Percentiles rank a stretch among this genome's conserved stretches.
Conservation (phyloP, 257 asterid species). For the Nicotiana attenuata region DNA sequence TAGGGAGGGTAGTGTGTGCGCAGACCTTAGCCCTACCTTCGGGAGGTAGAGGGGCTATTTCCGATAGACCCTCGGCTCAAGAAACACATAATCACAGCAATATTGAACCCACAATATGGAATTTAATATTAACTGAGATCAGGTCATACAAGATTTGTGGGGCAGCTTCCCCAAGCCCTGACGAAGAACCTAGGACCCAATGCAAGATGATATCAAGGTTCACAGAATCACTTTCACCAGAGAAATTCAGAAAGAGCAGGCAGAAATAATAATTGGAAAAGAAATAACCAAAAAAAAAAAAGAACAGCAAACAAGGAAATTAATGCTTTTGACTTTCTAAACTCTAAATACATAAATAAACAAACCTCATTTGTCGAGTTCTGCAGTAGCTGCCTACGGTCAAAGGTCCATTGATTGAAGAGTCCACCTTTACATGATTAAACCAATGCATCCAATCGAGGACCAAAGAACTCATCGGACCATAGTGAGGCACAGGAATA, state of each 20-base stretch:
- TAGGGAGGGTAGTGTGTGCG: too few relatives aligned
- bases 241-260: not conserved
- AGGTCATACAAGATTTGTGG: not conserved
- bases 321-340: not conserved
- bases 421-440: not conserved
- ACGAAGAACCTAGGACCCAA: not conserved
- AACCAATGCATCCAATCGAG: not conserved
- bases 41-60: too few relatives aligned
- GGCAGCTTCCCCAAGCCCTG: not conserved
- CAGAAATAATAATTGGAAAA: not conserved
- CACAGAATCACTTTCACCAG: not conserved
- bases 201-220: not conserved
- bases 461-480: not conserved
- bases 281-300: too few relatives aligned
- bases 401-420: not conserved
- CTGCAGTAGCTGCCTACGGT: not conserved
- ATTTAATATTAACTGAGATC: too few relatives aligned
- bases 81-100: too few relatives aligned
- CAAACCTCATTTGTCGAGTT: slow-evolving; percentile 6
- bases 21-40: too few relatives aligned
- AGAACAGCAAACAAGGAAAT: too few relatives aligned
- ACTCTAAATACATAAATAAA: not conserved
- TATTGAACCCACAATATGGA: too few relatives aligned
- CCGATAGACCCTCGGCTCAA: too few relatives aligned
- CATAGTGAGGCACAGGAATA: not conserved